A percentile compares a stretch with the other conserved stretches of the same genome.
These are phyloP conservation scores for Martensiomyces pterosporus DNA, from an alignment of 192 early-diverging fungal species.

Conservation along the genomic window DNA sequence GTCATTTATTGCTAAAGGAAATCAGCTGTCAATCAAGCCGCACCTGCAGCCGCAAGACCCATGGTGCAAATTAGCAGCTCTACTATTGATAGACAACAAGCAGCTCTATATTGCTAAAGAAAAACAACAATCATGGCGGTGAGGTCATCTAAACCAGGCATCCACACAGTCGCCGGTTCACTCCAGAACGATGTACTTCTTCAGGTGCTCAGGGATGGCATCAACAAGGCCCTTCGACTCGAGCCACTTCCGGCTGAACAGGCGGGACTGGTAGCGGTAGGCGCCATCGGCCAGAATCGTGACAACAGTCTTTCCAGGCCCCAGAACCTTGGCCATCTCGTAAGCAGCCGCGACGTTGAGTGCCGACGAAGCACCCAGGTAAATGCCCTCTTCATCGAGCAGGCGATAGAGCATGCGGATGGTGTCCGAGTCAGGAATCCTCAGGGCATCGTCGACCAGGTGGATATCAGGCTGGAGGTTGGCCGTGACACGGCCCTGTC, in stretches of 20 bases:
- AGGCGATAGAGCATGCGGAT: slow-evolving; percentile 85
- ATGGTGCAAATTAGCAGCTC: too few relatives aligned
- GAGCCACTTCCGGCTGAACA: slow-evolving; percentile 84
- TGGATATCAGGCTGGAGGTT: slow-evolving; percentile 80
- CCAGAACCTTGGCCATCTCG: slow-evolving; percentile 81
- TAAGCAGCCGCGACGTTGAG: slow-evolving; percentile 91
- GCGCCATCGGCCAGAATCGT: slow-evolving; percentile 91
- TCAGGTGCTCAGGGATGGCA: slow-evolving; percentile 78
- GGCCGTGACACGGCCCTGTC: slow-evolving; percentile 89
- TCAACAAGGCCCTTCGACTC: slow-evolving; percentile 75
- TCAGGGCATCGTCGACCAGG: slow-evolving; percentile 78
- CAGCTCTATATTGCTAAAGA: neutral
- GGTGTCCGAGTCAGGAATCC: slow-evolving; percentile 74
- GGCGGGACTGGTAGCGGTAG: slow-evolving; percentile 74
- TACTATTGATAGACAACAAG: too few relatives aligned
- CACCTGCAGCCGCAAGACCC: too few relatives aligned
- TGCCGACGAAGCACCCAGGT: slow-evolving; percentile 86
- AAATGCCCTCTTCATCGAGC: slow-evolving; percentile 92
- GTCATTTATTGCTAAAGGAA: too few relatives aligned
- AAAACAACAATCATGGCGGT: too few relatives aligned
- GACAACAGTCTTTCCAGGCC: slow-evolving; percentile 73
- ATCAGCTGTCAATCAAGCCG: too few relatives aligned
- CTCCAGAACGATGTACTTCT: slow-evolving; percentile 77
- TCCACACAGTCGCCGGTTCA: too few relatives aligned
- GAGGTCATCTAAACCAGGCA: too few relatives aligned